A percentile compares a stretch with the other conserved stretches of the same genome.
These are phyloP conservation scores for Clathrus columnatus DNA, from an alignment of 768 basidiomycete species.

Conservation along the genomic window DNA sequence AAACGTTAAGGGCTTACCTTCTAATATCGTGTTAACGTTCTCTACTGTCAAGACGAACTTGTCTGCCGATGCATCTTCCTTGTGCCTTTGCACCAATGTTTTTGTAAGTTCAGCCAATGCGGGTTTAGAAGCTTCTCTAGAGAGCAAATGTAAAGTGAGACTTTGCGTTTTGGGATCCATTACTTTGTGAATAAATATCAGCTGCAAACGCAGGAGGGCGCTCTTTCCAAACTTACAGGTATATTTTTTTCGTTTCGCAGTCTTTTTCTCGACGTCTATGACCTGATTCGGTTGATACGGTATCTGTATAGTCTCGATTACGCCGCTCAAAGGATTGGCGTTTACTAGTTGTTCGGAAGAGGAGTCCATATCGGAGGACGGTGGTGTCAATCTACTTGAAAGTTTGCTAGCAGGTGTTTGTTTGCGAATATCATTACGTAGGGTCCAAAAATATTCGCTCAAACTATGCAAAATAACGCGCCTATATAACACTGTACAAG, in stretches of 20 bases:
- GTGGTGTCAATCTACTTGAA: constrained; percentile 1
- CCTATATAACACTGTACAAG: too few relatives aligned
- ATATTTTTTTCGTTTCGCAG: background rate
- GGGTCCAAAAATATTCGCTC: too few relatives aligned
- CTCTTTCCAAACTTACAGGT: background rate
- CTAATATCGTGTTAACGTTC: constrained; percentile 41
- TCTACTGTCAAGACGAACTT: constrained; percentile 34
- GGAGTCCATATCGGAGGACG: constrained; percentile 4
- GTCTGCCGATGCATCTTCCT: constrained; percentile 1
- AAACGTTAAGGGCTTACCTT: constrained; percentile 38
- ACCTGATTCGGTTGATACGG: background rate
- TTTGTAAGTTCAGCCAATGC: constrained; percentile 50
- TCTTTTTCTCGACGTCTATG: background rate
- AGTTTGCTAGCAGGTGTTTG: background rate
- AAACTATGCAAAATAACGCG: too few relatives aligned
- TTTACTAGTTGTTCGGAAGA: background rate
- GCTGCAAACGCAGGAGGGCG: background rate
- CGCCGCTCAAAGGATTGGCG: background rate
- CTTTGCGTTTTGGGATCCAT: background rate
- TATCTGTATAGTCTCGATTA: constrained; percentile 2
- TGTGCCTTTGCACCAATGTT: constrained; percentile 27
- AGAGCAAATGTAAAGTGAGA: constrained; percentile 40
- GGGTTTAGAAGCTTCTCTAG: constrained; percentile 54
- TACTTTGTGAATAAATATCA: background rate
- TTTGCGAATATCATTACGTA: too few relatives aligned